Conservation (phyloP, 179 eudicot species). For the Beta lomatogona region DNA sequence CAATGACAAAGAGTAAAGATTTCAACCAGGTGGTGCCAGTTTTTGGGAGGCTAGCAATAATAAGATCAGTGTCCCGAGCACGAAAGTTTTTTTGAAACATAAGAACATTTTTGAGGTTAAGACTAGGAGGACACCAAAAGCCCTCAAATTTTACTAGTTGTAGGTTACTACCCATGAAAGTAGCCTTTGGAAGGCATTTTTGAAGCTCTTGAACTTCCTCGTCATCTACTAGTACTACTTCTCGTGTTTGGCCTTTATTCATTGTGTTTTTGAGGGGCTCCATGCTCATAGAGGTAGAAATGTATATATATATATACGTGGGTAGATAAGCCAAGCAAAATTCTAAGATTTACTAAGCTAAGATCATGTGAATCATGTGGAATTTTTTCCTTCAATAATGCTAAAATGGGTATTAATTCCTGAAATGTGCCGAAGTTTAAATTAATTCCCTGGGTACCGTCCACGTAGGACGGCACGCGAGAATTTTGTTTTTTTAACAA, state of each 20-base stretch:
- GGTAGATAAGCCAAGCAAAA: no score
- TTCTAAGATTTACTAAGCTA: no score
- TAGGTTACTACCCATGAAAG: neutral
- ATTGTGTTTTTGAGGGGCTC: neutral
- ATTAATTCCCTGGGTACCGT: no score
- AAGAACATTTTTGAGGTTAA: neutral
- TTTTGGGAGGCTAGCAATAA: conserved; percentile 19
- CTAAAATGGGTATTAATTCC: no score
- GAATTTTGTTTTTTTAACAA: no score
- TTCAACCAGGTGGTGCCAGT: conserved; percentile 33
- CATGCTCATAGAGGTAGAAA: neutral
- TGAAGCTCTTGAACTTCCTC: neutral
- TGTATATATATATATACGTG: no score
- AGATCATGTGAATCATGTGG: no score
- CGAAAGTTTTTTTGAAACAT: conserved; percentile 10
- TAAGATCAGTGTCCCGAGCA: conserved; percentile 23
- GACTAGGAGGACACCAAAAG: conserved; percentile 1
- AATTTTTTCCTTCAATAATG: no score
- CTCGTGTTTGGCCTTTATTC: neutral
- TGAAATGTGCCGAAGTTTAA: no score
- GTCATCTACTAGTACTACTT: neutral
- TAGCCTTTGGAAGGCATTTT: neutral
- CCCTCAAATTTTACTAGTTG: neutral
- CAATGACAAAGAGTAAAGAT: conserved; percentile 20
- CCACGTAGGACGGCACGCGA: no score